These are phyloP conservation scores for Serendipita sp. DNA, from an alignment of 768 basidiomycete genomes.

Conservation along the genomic window DNA sequence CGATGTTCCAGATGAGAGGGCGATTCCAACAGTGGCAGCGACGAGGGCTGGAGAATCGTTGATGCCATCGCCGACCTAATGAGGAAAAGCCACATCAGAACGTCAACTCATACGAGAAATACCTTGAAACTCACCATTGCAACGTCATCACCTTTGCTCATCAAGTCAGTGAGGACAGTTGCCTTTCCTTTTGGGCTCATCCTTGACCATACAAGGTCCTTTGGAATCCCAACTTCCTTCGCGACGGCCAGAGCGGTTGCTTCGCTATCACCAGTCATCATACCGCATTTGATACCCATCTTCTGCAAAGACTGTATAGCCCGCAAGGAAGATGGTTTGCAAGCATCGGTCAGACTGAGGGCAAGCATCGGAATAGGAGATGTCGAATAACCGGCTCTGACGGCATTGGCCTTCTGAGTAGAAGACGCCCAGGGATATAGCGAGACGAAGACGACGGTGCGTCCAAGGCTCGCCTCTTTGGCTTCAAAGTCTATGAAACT, in stretches of 20 bases:
- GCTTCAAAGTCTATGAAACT: slow-evolving; percentile 47
- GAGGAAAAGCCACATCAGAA: background rate
- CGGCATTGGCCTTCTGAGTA: slow-evolving; percentile 20
- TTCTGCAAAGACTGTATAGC: slow-evolving; percentile 64
- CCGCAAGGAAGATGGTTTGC: slow-evolving; percentile 69
- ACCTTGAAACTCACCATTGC: slow-evolving; percentile 56
- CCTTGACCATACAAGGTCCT: slow-evolving; percentile 72
- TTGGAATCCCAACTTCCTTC: slow-evolving; percentile 69
- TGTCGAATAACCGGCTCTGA: slow-evolving; percentile 13
- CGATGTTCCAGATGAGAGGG: slow-evolving; percentile 88
- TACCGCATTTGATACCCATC: slow-evolving; percentile 85
- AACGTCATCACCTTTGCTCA: slow-evolving; percentile 56
- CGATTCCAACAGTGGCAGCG: slow-evolving; percentile 90
- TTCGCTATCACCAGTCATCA: slow-evolving; percentile 89
- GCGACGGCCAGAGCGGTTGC: slow-evolving; percentile 80
- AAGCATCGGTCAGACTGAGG: slow-evolving; percentile 71
- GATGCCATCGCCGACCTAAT: slow-evolving; percentile 92
- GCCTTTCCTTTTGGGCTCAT: slow-evolving; percentile 97
- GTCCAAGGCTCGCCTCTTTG: slow-evolving; percentile 53
- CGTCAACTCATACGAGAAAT: background rate
- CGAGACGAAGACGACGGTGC: slow-evolving; percentile 79
- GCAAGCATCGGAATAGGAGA: slow-evolving; percentile 50
- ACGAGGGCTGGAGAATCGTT: slow-evolving; percentile 97
- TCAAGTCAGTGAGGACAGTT: slow-evolving; percentile 61
- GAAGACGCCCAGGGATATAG: slow-evolving; percentile 20